Percentiles rank a stretch among this genome's conserved stretches.
Conservation (phyloP, 352 stramenopile species). For the Phytophthora pistaciae region DNA sequence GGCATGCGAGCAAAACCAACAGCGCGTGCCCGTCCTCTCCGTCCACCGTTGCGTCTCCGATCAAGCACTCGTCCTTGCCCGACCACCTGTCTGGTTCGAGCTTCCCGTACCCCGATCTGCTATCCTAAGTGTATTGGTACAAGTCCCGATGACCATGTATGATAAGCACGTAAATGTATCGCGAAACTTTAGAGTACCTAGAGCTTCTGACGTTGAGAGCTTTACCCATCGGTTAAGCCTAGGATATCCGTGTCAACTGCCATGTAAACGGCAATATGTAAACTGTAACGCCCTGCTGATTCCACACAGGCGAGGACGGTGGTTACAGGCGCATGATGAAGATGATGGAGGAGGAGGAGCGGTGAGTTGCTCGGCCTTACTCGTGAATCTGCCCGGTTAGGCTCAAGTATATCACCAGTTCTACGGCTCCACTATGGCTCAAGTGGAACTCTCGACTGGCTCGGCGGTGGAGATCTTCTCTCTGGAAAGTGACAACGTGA, state of each 20-base stretch:
- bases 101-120: conserved; percentile 39
- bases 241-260: no score
- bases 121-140: conserved; percentile 26
- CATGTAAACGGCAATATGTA: no score
- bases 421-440: neutral
- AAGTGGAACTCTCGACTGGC: neutral
- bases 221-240: no score
- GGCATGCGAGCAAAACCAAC: conserved; percentile 15
- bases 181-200: no score
- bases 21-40: conserved; percentile 9
- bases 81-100: conserved; percentile 22
- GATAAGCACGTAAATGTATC: conserved; percentile 8
- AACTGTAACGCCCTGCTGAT: no score
- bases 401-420: neutral
- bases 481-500: neutral
- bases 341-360: neutral
- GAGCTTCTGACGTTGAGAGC: no score
- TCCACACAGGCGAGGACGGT: no score
- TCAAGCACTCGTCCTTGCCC: conserved; percentile 23
- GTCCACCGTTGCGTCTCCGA: conserved; percentile 14
- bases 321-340: neutral
- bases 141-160: conserved; percentile 14
- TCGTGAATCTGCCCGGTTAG: neutral
- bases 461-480: neutral
- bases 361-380: neutral